These are phyloP conservation scores for Pseudomonodictys pantanalensis DNA, from an alignment of 495 filamentous ascomycete species.

Conservation along the genomic window DNA sequence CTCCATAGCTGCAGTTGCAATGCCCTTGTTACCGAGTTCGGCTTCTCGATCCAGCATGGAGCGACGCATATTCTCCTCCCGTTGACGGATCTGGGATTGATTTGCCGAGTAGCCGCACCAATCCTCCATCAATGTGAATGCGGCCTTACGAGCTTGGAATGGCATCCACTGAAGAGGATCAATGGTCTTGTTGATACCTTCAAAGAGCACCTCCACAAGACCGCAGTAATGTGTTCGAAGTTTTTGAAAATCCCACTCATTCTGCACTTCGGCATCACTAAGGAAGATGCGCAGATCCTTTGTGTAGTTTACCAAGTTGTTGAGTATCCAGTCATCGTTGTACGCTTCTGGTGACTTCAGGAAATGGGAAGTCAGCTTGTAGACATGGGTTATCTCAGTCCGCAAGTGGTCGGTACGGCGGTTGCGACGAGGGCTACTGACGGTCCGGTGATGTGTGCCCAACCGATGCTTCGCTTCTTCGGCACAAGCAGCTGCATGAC, in stretches of 20 bases:
- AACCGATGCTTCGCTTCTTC: constrained; percentile 86
- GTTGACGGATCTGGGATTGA: constrained; percentile 71
- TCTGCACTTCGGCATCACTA: constrained; percentile 89
- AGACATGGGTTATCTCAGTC: constrained; percentile 93
- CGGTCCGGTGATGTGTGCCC: constrained; percentile 68
- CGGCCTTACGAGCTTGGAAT: constrained; percentile 88
- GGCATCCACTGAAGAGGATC: constrained; percentile 91
- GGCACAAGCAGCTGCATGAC: constrained; percentile 74
- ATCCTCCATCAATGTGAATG: constrained; percentile 95
- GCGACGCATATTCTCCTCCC: constrained; percentile 85
- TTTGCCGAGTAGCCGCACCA: constrained; percentile 98
- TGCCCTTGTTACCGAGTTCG: constrained; percentile 67
- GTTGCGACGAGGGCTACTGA: constrained; percentile 71
- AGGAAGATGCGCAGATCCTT: constrained; percentile 91
- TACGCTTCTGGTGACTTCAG: constrained; percentile 74
- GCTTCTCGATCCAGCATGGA: constrained; percentile 66
- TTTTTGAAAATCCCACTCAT: constrained; percentile 93
- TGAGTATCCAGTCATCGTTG: constrained; percentile 88
- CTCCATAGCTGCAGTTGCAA: constrained; percentile 82
- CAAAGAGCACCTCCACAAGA: constrained; percentile 86
- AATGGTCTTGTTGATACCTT: constrained; percentile 81
- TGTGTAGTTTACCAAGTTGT: constrained; percentile 83
- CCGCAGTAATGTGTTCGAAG: constrained; percentile 91
- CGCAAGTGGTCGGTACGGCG: constrained; percentile 79
- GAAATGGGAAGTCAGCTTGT: constrained; percentile 90